Conservation (phyloP, 73 alveolate genomes). For the Paramecium primaurelia region DNA sequence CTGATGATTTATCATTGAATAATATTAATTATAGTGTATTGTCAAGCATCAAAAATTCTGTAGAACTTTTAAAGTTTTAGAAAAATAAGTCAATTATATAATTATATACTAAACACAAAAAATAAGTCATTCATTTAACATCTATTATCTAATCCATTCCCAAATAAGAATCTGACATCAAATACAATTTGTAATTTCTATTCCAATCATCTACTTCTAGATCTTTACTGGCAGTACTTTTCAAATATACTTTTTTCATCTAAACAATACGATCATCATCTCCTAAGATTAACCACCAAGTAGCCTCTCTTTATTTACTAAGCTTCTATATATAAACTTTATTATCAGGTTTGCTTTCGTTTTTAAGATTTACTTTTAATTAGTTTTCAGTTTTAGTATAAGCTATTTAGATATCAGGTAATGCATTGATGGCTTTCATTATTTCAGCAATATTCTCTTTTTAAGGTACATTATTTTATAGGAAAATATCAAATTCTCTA, state of each 20-base stretch:
- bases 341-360: background rate
- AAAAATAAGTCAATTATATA: background rate
- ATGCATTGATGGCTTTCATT: conserved; percentile 21
- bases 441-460: background rate
- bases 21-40: background rate
- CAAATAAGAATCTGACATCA: conserved; percentile 51
- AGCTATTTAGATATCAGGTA: conserved; percentile 14
- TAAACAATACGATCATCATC: conserved; percentile 29
- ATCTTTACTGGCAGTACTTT: background rate
- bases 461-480: background rate
- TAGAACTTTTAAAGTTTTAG: background rate
- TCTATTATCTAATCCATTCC: conserved; percentile 34
- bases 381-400: background rate
- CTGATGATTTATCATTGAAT: conserved; percentile 18
- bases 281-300: conserved; percentile 56
- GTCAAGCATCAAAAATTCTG: background rate
- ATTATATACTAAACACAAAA: background rate
- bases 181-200: background rate
- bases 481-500: conserved; percentile 3
- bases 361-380: background rate
- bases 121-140: background rate
- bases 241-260: background rate
- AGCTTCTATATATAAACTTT: background rate
- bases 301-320: conserved; percentile 43
- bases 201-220: background rate